A percentile compares a stretch with the other conserved stretches of the same genome.
Evolutionary conservation across 228 moss, liverwort and hornwort species (phyloP).

Genomic region (Sphagnum fallax): DNA sequence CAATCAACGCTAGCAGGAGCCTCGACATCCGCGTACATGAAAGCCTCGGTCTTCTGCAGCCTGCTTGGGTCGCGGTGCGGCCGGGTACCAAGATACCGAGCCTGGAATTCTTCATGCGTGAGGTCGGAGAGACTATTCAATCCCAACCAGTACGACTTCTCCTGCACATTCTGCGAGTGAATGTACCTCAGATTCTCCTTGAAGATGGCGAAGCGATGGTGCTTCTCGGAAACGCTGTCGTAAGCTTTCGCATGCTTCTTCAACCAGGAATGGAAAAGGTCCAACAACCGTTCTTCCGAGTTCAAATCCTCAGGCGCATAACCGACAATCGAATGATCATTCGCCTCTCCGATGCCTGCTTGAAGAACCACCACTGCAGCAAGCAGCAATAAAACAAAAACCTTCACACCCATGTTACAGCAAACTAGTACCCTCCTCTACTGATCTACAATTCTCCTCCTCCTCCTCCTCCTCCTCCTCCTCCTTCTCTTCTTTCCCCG

Average conservation of each 20-base stretch:
- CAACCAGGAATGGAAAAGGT: conserved; percentile 22
- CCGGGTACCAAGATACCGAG: conserved; percentile 21
- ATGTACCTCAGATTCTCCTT: conserved; percentile 34
- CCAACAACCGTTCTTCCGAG: conserved; percentile 18
- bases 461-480: too few species aligned
- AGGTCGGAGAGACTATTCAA: conserved; percentile 35
- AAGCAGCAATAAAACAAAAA: not conserved
- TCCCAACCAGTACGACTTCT: conserved; percentile 21
- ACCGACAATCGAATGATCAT: conserved; percentile 16
- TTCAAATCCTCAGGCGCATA: conserved; percentile 18
- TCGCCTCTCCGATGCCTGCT: not conserved
- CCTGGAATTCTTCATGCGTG: conserved; percentile 36
- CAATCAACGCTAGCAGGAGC: conserved; percentile 26
- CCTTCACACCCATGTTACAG: not conserved
- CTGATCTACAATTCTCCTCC: too few species aligned
- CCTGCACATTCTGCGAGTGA: conserved; percentile 22
- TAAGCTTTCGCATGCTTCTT: conserved; percentile 18
- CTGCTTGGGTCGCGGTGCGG: not conserved
- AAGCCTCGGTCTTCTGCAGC: conserved; percentile 1
- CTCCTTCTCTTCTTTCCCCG: too few species aligned
- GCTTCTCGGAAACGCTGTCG: conserved; percentile 10
- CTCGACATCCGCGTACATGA: conserved; percentile 13
- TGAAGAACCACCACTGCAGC: not conserved
- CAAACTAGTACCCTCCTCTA: too few species aligned
- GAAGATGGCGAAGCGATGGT: conserved; percentile 27